Conservation (phyloP, 495 filamentous ascomycete genomes). For the Filosporella fistucella region DNA sequence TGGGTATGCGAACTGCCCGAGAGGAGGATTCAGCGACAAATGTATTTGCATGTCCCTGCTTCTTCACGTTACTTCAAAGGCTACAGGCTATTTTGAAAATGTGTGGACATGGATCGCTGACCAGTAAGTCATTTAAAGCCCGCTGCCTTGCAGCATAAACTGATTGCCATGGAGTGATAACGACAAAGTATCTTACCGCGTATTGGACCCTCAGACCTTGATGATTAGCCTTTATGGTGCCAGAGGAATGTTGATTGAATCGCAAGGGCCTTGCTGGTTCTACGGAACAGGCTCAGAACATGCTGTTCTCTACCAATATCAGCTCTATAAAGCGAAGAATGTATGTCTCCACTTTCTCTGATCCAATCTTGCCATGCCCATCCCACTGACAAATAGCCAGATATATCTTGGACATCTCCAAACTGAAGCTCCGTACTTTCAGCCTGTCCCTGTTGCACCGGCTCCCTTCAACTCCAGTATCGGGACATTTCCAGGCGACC, state of each 20-base stretch:
- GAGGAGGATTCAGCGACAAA: not conserved
- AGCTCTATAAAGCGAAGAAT: conserved; percentile 32
- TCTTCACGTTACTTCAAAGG: conserved; percentile 42
- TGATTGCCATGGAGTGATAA: too few species aligned
- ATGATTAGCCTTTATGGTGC: conserved; percentile 10
- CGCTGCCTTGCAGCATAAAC: too few species aligned
- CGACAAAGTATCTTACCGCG: too few species aligned
- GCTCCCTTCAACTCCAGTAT: conserved; percentile 28
- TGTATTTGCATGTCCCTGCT: conserved; percentile 46
- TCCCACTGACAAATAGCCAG: too few species aligned
- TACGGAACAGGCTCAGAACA: conserved; percentile 75
- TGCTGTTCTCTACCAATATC: conserved; percentile 43
- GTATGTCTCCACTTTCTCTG: too few species aligned
- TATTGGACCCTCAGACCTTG: too few species aligned
- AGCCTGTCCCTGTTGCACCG: conserved; percentile 57
- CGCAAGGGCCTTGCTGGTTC: conserved; percentile 52
- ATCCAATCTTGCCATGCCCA: too few species aligned
- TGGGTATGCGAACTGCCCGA: conserved; percentile 31
- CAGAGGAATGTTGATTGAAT: conserved; percentile 39
- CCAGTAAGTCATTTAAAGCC: conserved; percentile 23
- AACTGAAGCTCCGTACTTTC: conserved; percentile 71
- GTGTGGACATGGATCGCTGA: conserved; percentile 55
- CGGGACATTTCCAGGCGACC: conserved; percentile 35
- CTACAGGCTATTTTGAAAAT: conserved; percentile 54
- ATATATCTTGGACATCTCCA: conserved; percentile 74